Base-by-base conservation (phyloP, 1,284 basidiomycete species). In the Filobasidium uniguttulatum region DNA sequence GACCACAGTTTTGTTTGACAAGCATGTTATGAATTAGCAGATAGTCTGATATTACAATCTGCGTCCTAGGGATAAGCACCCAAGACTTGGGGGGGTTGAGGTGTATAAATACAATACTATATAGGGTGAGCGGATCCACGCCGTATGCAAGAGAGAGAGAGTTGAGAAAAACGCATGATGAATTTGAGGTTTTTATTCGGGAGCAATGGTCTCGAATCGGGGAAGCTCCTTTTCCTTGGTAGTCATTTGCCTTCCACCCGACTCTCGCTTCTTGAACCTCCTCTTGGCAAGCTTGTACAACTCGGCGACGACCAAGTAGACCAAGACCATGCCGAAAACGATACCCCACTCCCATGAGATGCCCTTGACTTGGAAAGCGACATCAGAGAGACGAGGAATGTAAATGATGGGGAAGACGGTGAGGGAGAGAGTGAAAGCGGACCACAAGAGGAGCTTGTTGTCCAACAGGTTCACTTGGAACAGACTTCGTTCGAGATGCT, bases 361-460 rank as follows among this genome's bases (percentile, higher is more conserved):
- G 5, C 58, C 49, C 26, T 58, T 58, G 45, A 67, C 54, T 30
- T 63, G 59, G 61, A 69, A 68, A 37, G 66, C 68, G 33, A 64
- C 60, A 56, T 67, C 57, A 57, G 64, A 67, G 61, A 70, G 66
- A 15, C 54, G 54, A 7, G 69, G 69, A 36, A 70, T 70, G 59
- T 70, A 69, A 33, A 70, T 60, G 41, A 68, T 56, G 25, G 66
- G 67, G 62, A 68, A 59, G 22, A 62, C 64, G 2, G 52, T 55
- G 30, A 68, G 58, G 2, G 59, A 49, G 23, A 69, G 58, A 10
- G 62, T 63, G 31, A 68, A 61, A 40, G 62, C 62, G 49, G 63
- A 72, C 71, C 73, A 77, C 33, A 79, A 68, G 15, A 79, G 68
- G 34, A 77, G 64, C 56, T 73, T 75, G 66, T 80, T 78, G 47